phyloP scores from a whole-genome alignment of 2,329 filamentous ascomycete genomes.

The Sclerotinia subarctica region DNA sequence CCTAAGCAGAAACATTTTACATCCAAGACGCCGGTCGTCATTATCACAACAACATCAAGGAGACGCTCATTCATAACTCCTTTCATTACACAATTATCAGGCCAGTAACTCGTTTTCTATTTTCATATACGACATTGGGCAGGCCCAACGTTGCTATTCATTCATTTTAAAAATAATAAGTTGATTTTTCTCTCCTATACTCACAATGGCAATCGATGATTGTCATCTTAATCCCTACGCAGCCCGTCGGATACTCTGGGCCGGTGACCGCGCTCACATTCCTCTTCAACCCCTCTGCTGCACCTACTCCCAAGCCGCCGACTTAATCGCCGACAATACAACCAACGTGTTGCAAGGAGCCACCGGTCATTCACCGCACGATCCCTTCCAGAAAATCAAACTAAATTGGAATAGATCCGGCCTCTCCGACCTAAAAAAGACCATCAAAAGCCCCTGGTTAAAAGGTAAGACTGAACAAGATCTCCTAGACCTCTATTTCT shows the following conservation, averaged over 20 bases:
- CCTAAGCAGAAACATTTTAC: neutral
- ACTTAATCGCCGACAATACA: constrained; percentile 15
- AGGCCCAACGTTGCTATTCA: neutral
- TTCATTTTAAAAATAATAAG: neutral
- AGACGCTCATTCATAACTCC: neutral
- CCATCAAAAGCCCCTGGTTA: constrained; percentile 17
- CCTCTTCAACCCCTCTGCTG: constrained; percentile 14
- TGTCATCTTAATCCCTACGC: constrained; percentile 19
- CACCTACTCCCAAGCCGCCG: constrained; percentile 17
- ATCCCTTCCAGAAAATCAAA: constrained; percentile 13
- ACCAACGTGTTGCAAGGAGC: constrained; percentile 4
- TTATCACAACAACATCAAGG: neutral
- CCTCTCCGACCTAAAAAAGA: neutral
- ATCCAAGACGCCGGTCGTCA: constrained; percentile 14
- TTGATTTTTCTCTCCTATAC: neutral
- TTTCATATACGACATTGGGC: constrained; percentile 7
- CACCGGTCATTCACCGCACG: neutral
- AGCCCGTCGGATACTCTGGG: constrained; percentile 13
- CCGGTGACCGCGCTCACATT: neutral
- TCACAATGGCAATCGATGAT: constrained; percentile 14
- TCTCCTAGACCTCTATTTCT: constrained; percentile 10
- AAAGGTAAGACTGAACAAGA: constrained; percentile 12
- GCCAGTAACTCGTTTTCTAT: neutral
- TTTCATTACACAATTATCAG: neutral
- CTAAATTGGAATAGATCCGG: constrained; percentile 3